These are phyloP conservation scores for Kwoniella mangroviensis DNA, from an alignment of 768 basidiomycete species.

Conservation along the genomic window DNA sequence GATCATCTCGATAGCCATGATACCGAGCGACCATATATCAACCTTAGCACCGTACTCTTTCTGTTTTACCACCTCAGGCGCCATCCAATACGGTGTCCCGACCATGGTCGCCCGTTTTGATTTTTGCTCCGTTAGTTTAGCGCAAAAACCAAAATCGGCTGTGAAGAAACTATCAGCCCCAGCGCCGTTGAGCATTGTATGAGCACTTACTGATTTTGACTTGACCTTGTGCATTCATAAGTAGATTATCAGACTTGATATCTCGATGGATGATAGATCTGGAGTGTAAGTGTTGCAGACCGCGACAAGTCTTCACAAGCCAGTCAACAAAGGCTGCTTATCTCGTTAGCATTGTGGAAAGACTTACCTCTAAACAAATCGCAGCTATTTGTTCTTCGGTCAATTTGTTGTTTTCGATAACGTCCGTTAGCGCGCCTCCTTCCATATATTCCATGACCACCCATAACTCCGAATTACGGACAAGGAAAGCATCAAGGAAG, in stretches of 20 bases:
- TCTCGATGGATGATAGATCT: slow-evolving; percentile 96
- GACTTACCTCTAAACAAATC: slow-evolving; percentile 82
- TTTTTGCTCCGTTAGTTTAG: slow-evolving; percentile 93
- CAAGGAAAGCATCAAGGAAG: slow-evolving; percentile 86
- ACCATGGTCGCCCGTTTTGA: slow-evolving; percentile 98
- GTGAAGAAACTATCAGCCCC: background rate
- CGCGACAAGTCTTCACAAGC: slow-evolving; percentile 80
- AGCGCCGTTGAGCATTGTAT: background rate
- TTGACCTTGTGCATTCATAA: slow-evolving; percentile 85
- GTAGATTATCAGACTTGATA: slow-evolving; percentile 95
- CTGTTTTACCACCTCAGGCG: slow-evolving; percentile 94
- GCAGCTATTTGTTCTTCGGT: slow-evolving; percentile 94
- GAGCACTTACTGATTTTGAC: slow-evolving; percentile 93
- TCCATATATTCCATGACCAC: slow-evolving; percentile 99
- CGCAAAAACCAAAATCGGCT: slow-evolving; percentile 98
- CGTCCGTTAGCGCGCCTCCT: slow-evolving; percentile 87
- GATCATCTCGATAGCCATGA: slow-evolving; percentile 92
- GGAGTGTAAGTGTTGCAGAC: slow-evolving; percentile 86
- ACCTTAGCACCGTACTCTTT: slow-evolving; percentile 98
- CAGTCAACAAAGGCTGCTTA: background rate
- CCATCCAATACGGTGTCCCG: slow-evolving; percentile 99
- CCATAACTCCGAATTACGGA: slow-evolving; percentile 89
- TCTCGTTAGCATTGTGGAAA: too few species aligned
- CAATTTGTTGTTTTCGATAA: slow-evolving; percentile 94
- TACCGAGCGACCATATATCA: slow-evolving; percentile 96